Evolutionary conservation across 208 protist genomes (phyloP), one percentile per base, ranked within the genome.

Genomic region (Wallacemonas sp.): DNA sequence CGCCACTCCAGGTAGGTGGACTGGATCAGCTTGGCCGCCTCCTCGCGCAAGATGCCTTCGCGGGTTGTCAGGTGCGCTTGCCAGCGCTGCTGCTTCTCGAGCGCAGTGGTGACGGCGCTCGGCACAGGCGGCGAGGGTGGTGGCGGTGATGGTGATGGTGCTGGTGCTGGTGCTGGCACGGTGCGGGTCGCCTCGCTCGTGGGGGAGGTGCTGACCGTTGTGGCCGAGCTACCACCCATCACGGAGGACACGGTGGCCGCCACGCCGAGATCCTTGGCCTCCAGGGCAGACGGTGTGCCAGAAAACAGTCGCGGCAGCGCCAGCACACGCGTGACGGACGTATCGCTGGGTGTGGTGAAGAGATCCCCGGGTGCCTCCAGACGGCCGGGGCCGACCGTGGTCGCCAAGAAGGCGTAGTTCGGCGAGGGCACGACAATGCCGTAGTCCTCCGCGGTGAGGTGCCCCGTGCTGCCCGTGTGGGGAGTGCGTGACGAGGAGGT

Each of bases 1-100:
- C 59, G 67, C 71, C 77, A 83, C 5, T 62, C 39, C 26, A 46
- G 29, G 68, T 74, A 91, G 31, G 79, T 74, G 32, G 42, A n/a
- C 44, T 91, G 85, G 41, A 91, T 87, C 14, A 91, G 66, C 8
- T 41, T 42, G 1, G 85, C 85, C 1, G 85, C 69, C 74, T 86
- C 79, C 49, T 86, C 74, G 41, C 74, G 52, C 39, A 91, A 20
- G 41, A 82, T 78, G 3, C 61, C 44, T 29, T 76, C 55, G 14
- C 72, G 72, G 18, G 82, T 33, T 3, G 68, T 38, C 22, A 61
- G 57, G 20, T 14, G 48, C 38, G 59, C 20, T n/a, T 29, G 49
- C 31, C 12, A 28, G 23, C 25, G 10, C 28, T 45, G 23, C 59
- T 32, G 39, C 39, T 42, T 26, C 12, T 22, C 44, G 44, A 49